These are phyloP conservation scores for Pseudocercospora ulei DNA, from an alignment of 2,329 filamentous ascomycete genomes.

Conservation along the genomic window DNA sequence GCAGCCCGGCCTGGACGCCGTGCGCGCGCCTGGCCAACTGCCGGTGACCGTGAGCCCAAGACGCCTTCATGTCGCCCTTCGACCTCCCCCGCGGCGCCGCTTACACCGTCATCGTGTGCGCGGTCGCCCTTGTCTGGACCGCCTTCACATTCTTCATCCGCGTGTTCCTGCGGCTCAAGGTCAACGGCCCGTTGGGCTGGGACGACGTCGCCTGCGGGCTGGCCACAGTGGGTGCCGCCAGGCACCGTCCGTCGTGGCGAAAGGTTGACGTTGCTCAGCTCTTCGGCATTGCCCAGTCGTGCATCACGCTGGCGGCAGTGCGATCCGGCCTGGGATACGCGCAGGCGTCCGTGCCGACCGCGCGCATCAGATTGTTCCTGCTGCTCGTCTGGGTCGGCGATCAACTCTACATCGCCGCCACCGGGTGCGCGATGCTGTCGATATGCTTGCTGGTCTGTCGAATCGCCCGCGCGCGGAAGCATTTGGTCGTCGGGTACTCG, in stretches of 20 bases:
- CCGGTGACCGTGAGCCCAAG: slow-evolving; percentile 1
- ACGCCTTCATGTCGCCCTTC: slow-evolving; percentile 20
- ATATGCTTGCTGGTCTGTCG: slow-evolving; percentile 26
- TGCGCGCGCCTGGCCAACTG: no score
- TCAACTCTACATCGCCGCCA: slow-evolving; percentile 19
- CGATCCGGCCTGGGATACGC: slow-evolving; percentile 23
- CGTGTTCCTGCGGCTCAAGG: slow-evolving; percentile 25
- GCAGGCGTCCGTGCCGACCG: neutral
- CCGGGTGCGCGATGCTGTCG: slow-evolving; percentile 24
- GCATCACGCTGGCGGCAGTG: slow-evolving; percentile 19
- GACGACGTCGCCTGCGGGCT: slow-evolving; percentile 27
- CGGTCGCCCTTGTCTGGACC: slow-evolving; percentile 25
- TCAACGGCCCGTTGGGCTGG: slow-evolving; percentile 29
- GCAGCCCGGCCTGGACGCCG: no score
- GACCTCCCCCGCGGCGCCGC: slow-evolving; percentile 21
- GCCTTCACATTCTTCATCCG: slow-evolving; percentile 26
- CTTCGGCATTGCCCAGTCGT: slow-evolving; percentile 20
- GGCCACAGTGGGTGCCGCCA: slow-evolving; percentile 18
- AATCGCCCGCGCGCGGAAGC: slow-evolving; percentile 21
- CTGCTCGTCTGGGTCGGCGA: slow-evolving; percentile 21
- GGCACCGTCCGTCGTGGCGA: no score
- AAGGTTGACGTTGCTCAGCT: slow-evolving; percentile 3
- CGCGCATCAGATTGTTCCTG: slow-evolving; percentile 10
- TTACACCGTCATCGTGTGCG: slow-evolving; percentile 23
- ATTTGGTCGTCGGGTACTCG: slow-evolving; percentile 19